Conservation (phyloP, 331 rosid genomes). For the Erythrophleum ivorense region DNA sequence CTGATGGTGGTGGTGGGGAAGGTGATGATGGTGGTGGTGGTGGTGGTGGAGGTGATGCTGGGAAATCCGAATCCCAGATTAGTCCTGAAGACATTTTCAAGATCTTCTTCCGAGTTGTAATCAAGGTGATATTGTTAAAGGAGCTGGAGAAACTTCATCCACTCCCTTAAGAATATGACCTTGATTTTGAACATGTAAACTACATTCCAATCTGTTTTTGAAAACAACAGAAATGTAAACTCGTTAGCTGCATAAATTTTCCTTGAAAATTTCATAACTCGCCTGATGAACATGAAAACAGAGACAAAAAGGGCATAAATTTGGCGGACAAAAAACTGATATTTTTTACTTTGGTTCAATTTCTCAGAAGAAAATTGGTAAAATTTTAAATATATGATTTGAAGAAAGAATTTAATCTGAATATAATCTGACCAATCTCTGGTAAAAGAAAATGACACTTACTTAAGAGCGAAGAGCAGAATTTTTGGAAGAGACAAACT, state of each 20-base stretch:
- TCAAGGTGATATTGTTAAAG: slow-evolving; percentile 22
- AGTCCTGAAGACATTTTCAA: slow-evolving; percentile 47
- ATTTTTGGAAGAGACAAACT: no score
- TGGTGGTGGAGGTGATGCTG: slow-evolving; percentile 39
- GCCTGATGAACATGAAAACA: neutral
- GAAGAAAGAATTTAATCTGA: no score
- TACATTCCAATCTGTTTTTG: neutral
- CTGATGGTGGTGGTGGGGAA: neutral
- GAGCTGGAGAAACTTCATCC: slow-evolving; percentile 50
- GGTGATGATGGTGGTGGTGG: slow-evolving; percentile 15
- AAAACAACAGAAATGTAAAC: neutral
- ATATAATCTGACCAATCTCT: no score
- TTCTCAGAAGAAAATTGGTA: no score
- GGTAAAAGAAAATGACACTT: no score
- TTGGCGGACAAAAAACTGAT: no score
- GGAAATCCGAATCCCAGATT: slow-evolving; percentile 26
- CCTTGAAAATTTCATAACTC: neutral
- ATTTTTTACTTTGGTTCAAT: no score
- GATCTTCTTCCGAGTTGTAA: slow-evolving; percentile 39
- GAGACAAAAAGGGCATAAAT: no score
- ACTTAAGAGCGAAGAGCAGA: no score
- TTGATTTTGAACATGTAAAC: neutral
- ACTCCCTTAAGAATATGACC: slow-evolving; percentile 43
- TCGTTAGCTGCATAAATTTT: no score
- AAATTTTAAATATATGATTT: no score